Base-by-base conservation (phyloP, 352 stramenopile species). In the Blastocystis sp. region DNA sequence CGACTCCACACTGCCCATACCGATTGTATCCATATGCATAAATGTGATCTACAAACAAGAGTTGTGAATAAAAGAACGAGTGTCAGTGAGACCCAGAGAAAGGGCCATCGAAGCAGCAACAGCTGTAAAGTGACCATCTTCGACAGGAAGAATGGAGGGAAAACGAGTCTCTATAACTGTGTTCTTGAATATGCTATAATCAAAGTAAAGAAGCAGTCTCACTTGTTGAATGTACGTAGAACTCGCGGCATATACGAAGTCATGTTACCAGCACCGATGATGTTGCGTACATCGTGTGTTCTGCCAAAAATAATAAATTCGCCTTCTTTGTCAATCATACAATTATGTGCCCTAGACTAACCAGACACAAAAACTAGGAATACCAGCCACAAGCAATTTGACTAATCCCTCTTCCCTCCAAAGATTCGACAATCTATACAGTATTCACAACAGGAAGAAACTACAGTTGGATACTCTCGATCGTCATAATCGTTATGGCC, bases 211-310 rank as follows among this genome's bases (percentile, higher is more conserved):
- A 1, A 79, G 76, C 11, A 23, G 8, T 15, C 45, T 26, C 13
- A 88, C 66, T 88, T 79, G 77, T 77, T 88, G 53, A 88, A 88
- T 9, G 66, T 54, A 34, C 66, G 66, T 39, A 88, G 45, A 2
- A 79, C 62, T 20, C 41, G 26, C 0, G 66, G 66, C n/a, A 88
- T 43, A 13, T 88, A 88, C 20, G 77, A 79, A 56, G 63, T 77
- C 77, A 76, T 79, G 45, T 88, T 88, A 3, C 77, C 77, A 23
- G 77, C 55, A 23, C 77, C 77, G 53, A 88, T 88, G 66, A 88
- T 88, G 62, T 88, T 76, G 23, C 66, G 62, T 9, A 88, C 66
- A n/a, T 88, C 77, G 41, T 88, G 77, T 34, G 77, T 88, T 76
- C 77, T 73, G 18, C 77, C 77, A 43, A 88, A 88, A 64, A 88